Evolutionary conservation across 192 early-diverging fungal species (phyloP), one percentile per base, ranked within the genome.

Genomic region (Neocallimastix lanati): DNA sequence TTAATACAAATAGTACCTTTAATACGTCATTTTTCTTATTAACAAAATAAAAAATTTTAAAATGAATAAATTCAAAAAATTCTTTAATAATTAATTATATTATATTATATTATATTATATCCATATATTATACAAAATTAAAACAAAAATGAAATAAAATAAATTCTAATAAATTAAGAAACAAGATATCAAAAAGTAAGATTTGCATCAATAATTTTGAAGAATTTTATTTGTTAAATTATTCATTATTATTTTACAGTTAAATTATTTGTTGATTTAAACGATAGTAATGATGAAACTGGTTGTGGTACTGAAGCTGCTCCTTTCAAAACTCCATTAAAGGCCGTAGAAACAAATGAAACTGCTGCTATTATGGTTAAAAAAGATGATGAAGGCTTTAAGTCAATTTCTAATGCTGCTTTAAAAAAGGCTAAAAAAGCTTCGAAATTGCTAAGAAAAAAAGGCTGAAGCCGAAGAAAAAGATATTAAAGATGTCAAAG

Each of bases 371-470:
- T 96, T 77, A 83, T 88, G 76, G 86, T 94, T 28, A 87, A 89
- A 81, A 96, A 96, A 85, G 86, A 86, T 50, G 82, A 87, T 28
- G 91, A 88, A n/a, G 91, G 92, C 76, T 80, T 76, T 28, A 35
- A 37, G 7, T 29, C 76, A 33, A 92, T 94, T 82, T 93, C 95
- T n/a, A 91, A 90, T 36, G 89, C 96, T 77, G 95, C 93, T 13
- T 82, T 96, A 78, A 99, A 99, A 88, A 99, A 98, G 85, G 93
- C 93, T 12, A 90, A 92, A 81, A 93, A 93, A 85, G 86, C 86
- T 84, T 91, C 80, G 91, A 87, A 77, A 85, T 88, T 76, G 82
- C 88, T 27, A 79, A 85, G 79, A 91, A 89, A 84, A 95, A 88
- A 90, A 89, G 35, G 89, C 91, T 86, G 96, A 97, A 88, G 82